These are phyloP conservation scores for Penicillium chermesinum DNA, from an alignment of 495 filamentous ascomycete species.

Conservation along the genomic window DNA sequence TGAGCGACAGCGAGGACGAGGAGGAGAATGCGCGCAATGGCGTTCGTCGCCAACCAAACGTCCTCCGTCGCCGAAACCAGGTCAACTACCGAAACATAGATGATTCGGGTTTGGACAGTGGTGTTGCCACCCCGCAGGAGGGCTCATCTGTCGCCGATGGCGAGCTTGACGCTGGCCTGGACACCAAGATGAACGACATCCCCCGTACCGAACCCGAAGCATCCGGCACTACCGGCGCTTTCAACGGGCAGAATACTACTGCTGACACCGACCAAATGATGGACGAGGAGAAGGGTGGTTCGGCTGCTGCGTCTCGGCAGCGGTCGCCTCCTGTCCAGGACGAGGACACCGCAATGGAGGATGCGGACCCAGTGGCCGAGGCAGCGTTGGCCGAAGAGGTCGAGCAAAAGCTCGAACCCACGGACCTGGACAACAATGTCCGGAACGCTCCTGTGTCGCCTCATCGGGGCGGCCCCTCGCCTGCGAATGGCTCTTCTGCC, in stretches of 20 bases:
- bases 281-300: constrained; percentile 33
- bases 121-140: constrained; percentile 49
- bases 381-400: constrained; percentile 17
- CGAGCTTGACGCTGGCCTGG: constrained; percentile 43
- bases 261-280: constrained; percentile 34
- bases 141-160: constrained; percentile 48
- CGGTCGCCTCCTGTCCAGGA: constrained; percentile 49
- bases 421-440: constrained; percentile 18
- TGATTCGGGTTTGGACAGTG: constrained; percentile 63
- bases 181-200: constrained; percentile 48
- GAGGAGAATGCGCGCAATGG: constrained; percentile 73
- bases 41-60: constrained; percentile 56
- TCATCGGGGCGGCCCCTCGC: constrained; percentile 12
- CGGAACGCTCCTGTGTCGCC: constrained; percentile 19
- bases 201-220: constrained; percentile 36
- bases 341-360: constrained; percentile 63
- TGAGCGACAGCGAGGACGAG: constrained; percentile 85
- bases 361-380: constrained; percentile 34
- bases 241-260: constrained; percentile 37
- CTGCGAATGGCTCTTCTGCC: constrained; percentile 20
- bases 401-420: constrained; percentile 22
- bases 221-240: constrained; percentile 15
- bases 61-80: constrained; percentile 58
- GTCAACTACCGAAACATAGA: constrained; percentile 66
- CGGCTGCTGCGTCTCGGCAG: constrained; percentile 37